A percentile compares a stretch with the other conserved stretches of the same genome.
Evolutionary conservation across 169 alveolate species (phyloP).

Genomic region (Cryptosporidium muris): DNA sequence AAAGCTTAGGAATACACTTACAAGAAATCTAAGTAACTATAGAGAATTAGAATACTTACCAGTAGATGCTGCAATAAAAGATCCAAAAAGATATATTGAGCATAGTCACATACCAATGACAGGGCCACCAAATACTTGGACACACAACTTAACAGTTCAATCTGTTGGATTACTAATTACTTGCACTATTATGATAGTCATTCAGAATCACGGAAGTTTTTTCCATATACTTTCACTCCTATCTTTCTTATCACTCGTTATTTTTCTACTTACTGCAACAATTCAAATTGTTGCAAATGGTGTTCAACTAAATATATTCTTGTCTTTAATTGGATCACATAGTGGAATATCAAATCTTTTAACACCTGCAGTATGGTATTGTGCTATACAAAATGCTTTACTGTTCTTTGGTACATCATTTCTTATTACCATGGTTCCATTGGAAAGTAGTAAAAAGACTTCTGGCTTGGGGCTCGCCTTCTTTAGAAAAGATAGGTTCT

Average conservation of each 20-base stretch:
- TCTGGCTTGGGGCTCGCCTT: no score
- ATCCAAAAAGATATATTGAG: constrained; percentile 3
- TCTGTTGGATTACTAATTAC: constrained; percentile 25
- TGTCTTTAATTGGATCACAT: constrained; percentile 40
- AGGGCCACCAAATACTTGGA: constrained; percentile 8
- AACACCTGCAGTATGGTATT: constrained; percentile 68
- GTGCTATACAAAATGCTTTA: constrained; percentile 40
- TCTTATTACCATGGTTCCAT: constrained; percentile 53
- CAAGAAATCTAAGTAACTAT: constrained; percentile 26
- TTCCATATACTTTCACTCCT: constrained; percentile 23
- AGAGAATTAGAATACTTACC: constrained; percentile 19
- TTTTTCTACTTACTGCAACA: constrained; percentile 40
- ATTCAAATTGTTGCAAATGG: constrained; percentile 59
- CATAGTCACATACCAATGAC: constrained; percentile 21
- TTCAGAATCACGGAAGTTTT: constrained; percentile 39
- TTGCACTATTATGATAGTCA: constrained; percentile 14
- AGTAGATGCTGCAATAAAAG: not conserved
- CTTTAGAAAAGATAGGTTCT: no score
- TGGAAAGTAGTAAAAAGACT: not conserved
- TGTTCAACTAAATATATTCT: constrained; percentile 36
- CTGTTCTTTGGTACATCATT: constrained; percentile 59
- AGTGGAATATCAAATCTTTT: constrained; percentile 30
- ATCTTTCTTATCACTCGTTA: constrained; percentile 36
- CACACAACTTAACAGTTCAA: constrained; percentile 16
- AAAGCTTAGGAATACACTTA: constrained; percentile 29